These are phyloP conservation scores for Serendipita sp. DNA, from an alignment of 768 basidiomycete genomes.

Conservation along the genomic window DNA sequence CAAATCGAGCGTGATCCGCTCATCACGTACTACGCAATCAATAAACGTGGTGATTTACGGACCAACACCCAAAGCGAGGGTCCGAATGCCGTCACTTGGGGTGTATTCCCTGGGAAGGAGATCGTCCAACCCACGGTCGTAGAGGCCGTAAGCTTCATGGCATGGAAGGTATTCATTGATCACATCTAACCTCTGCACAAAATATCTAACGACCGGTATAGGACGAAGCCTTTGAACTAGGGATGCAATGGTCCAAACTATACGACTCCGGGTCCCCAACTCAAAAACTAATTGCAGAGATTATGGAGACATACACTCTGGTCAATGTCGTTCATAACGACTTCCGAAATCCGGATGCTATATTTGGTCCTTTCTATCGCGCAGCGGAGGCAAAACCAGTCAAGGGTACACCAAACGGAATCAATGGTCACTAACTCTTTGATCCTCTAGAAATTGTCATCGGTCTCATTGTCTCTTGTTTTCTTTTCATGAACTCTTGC, in stretches of 20 bases:
- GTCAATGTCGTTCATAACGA: conserved; percentile 96
- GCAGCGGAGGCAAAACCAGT: neutral
- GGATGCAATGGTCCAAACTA: conserved; percentile 75
- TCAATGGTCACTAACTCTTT: too few species aligned
- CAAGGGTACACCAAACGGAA: too few species aligned
- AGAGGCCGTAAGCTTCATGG: conserved; percentile 95
- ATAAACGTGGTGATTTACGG: conserved; percentile 82
- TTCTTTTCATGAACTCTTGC: neutral
- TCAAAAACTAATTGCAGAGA: conserved; percentile 52
- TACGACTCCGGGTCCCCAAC: conserved; percentile 67
- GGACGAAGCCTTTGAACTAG: conserved; percentile 92
- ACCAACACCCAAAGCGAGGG: conserved; percentile 93
- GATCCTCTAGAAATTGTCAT: too few species aligned
- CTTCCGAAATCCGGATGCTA: conserved; percentile 69
- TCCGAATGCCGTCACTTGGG: conserved; percentile 98
- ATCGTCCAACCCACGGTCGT: conserved; percentile 93
- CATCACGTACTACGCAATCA: conserved; percentile 95
- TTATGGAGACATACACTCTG: conserved; percentile 72
- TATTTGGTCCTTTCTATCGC: conserved; percentile 67
- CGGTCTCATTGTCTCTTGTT: neutral
- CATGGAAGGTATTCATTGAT: conserved; percentile 61
- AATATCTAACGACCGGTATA: conserved; percentile 18
- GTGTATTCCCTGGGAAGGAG: conserved; percentile 94
- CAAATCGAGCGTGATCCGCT: conserved; percentile 75
- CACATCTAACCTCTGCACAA: neutral